Evolutionary conservation across 2,329 filamentous ascomycete genomes (phyloP).

Genomic region (Zymoseptoria ardabiliae): DNA sequence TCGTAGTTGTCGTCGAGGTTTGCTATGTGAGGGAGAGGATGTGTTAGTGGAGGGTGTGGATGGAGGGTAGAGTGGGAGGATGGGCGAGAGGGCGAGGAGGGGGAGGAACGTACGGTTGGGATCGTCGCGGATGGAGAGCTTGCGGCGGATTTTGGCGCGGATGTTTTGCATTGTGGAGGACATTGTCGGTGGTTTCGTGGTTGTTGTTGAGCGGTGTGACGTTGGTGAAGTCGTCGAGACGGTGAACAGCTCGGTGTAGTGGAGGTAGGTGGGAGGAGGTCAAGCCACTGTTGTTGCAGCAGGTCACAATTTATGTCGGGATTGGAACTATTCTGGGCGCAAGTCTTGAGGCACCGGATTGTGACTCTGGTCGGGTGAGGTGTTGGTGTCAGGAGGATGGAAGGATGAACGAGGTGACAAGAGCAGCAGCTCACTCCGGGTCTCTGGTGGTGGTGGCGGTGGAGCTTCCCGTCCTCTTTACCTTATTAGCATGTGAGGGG

Average conservation of each 20-base stretch:
- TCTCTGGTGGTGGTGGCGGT: neutral
- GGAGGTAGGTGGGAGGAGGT: neutral
- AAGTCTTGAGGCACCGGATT: neutral
- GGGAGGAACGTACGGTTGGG: conserved; percentile 22
- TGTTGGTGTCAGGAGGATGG: neutral
- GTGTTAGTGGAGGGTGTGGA: conserved; percentile 4
- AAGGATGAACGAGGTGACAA: too few species aligned
- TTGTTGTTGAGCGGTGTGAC: neutral
- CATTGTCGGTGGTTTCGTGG: neutral
- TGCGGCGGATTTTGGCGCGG: conserved; percentile 31
- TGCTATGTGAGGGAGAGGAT: conserved; percentile 2
- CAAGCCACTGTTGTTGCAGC: neutral
- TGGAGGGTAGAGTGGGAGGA: neutral
- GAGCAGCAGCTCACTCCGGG: neutral
- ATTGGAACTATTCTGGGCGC: neutral
- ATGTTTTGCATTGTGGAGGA: conserved; percentile 29
- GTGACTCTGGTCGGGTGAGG: neutral
- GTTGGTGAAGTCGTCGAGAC: neutral
- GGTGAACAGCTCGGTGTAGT: neutral
- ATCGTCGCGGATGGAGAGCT: conserved; percentile 32
- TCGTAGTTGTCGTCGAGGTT: conserved; percentile 27
- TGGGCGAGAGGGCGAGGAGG: neutral
- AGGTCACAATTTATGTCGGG: neutral
- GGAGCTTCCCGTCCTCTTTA: too few species aligned
- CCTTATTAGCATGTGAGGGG: neutral